Evolutionary conservation across 2,329 filamentous ascomycete species (phyloP), one percentile per base, ranked within the genome.

Genomic region (Leptographium procerum): DNA sequence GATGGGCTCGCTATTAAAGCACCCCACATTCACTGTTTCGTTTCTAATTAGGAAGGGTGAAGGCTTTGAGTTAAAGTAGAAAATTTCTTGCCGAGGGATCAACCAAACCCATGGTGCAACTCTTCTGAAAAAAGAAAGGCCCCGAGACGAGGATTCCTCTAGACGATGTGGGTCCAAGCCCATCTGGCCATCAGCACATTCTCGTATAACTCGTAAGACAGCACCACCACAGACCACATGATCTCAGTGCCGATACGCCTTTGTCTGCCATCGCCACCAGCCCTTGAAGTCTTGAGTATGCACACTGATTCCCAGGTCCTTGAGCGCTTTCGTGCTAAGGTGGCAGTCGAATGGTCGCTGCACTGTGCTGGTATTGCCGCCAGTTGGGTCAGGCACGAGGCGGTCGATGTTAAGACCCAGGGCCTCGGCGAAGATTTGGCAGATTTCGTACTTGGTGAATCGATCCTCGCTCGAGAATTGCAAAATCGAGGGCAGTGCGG

Each of bases 401-500:
- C 81, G 80, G 52, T 83, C 81, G 24, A 86, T 76, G 13, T 87
- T 79, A 58, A 95, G 69, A 0, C 86, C 89, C 79, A 95, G 84
- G 60, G 95, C 89, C 60, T 90, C 84, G 4, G 84, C 87, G 67
- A 96, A 85, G 11, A 80, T 73, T 72, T 89, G 75, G 69, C 88
- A 91, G 58, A 96, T 95, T 70, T 92, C 85, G 70, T 91, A 95
- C 74, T 96, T 96, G 52, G 91, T 96, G 77, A 86, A 88, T 63
- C 78, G 82, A 65, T 95, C 88, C 71, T 96, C 89, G 52, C 89
- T 90, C 3, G 87, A 89, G 72, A 95, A 95, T 57, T 96, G 91
- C 22, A 96, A 77, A 50, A 91, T 81, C 31, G 68, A 74, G 0
- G 91, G 91, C 45, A 95, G 72, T 19, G 74, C 68, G 13, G 74